phyloP scores from a whole-genome alignment of 2,329 filamentous ascomycete species.

The Pseudogymnoascus sp. region DNA sequence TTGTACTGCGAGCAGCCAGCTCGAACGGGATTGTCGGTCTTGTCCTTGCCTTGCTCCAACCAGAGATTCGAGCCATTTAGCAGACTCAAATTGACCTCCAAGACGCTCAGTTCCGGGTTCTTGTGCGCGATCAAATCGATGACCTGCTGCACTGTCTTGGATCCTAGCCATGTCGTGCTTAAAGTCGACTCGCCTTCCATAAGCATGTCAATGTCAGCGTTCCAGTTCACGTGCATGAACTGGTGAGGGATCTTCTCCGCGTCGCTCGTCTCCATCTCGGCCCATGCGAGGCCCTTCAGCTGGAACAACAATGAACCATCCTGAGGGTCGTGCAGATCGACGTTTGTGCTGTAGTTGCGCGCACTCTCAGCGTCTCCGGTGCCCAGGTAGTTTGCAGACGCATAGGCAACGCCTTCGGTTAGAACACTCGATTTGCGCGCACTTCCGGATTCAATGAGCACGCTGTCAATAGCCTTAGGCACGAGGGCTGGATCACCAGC shows the following conservation, averaged over 20 bases:
- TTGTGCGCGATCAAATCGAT: slow-evolving; percentile 32
- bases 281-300: slow-evolving; percentile 19
- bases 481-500: slow-evolving; percentile 18
- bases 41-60: slow-evolving; percentile 17
- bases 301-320: slow-evolving; percentile 19
- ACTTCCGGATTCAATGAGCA: slow-evolving; percentile 17
- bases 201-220: slow-evolving; percentile 20
- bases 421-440: slow-evolving; percentile 10
- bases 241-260: slow-evolving; percentile 5
- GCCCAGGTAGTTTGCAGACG: slow-evolving; percentile 11
- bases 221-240: slow-evolving; percentile 15
- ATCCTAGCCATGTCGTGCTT: neutral
- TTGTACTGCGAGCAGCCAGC: slow-evolving; percentile 15
- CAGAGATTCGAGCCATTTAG: slow-evolving; percentile 24
- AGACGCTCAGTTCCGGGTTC: slow-evolving; percentile 28
- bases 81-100: slow-evolving; percentile 28
- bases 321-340: slow-evolving; percentile 14
- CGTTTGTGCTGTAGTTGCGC: slow-evolving; percentile 13
- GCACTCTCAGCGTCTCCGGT: slow-evolving; percentile 12
- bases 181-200: slow-evolving; percentile 7
- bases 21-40: slow-evolving; percentile 9
- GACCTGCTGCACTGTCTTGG: slow-evolving; percentile 13
- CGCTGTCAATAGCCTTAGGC: slow-evolving; percentile 18
- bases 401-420: neutral
- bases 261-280: slow-evolving; percentile 10